Evolutionary conservation across 2,329 filamentous ascomycete genomes (phyloP), one percentile per base, ranked within the genome.

Genomic region (Hirsutella thompsonii): DNA sequence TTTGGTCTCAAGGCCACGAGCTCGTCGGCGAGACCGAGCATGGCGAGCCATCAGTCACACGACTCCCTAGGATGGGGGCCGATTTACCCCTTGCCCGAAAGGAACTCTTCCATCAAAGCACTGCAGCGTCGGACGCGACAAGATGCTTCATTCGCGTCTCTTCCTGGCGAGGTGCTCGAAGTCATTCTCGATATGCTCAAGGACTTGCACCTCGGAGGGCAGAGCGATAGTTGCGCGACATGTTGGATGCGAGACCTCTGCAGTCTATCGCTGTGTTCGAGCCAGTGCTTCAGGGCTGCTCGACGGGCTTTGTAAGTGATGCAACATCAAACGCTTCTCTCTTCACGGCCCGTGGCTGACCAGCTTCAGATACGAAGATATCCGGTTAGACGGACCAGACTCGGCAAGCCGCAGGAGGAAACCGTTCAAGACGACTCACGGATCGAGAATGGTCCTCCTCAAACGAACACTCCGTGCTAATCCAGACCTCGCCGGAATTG

Each of bases 221-320:
- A 59, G 3, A 71, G 67, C 46, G 57, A 59, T 28, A 77, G 74
- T 55, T 81, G 77, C 52, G 67, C 74, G 14, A 80, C 77, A 16
- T 81, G 77, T 54, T 79, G 73, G 71, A 77, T 78, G 72, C 66
- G 77, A 38, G 76, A 81, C 49, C 57, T 70, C 23, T 72, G 68
- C 47, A 67, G 66, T 34, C 53, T 79, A 33, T 64, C 68, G 10
- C 42, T 74, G 10, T 62, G 65, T 30, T 70, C 67, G 14, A 66
- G 64, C 45, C 76, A 70, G 49, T 70, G 72, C 60, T 60, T 68
- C 49, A 67, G 66, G 46, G 66, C 65, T 33, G 73, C 72, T 6
- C 65, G 68, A 18, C 56, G 58, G 18, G 67, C 68, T 13, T 53
- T 79, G 64, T 78, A 59, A 63, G 68, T 58, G 18, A 16, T n/a